Conservation (phyloP, 768 basidiomycete species). For the Lactarius psammicola region DNA sequence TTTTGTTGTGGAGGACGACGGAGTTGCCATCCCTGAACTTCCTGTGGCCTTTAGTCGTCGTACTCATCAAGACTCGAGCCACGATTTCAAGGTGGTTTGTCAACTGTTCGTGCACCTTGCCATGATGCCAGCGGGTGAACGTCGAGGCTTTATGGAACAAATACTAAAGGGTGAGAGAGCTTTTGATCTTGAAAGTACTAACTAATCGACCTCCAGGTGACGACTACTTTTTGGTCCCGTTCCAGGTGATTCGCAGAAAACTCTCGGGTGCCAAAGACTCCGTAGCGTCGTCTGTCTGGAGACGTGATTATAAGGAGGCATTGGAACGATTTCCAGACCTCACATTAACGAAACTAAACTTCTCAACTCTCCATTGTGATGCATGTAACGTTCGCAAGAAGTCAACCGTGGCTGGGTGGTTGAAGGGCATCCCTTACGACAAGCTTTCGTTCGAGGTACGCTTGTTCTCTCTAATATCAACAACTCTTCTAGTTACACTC, state of each 20-base stretch:
- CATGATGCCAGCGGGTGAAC: constrained; percentile 51
- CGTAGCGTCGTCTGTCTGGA: constrained; percentile 83
- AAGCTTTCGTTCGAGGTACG: constrained; percentile 62
- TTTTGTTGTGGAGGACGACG: constrained; percentile 61
- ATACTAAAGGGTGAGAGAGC: constrained; percentile 48
- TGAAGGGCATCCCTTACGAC: constrained; percentile 73
- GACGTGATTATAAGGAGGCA: constrained; percentile 58
- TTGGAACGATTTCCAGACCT: constrained; percentile 70
- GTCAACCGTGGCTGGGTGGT: constrained; percentile 59
- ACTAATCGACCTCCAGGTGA: constrained; percentile 42
- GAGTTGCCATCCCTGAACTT: constrained; percentile 44
- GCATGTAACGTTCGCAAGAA: constrained; percentile 76
- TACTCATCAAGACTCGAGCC: constrained; percentile 67
- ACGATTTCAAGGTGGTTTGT: constrained; percentile 85
- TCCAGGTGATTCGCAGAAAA: constrained; percentile 65
- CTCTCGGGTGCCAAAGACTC: constrained; percentile 69
- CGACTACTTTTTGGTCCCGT: constrained; percentile 72
- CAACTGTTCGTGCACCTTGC: constrained; percentile 86
- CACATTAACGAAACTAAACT: constrained; percentile 50
- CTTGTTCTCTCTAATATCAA: constrained; percentile 8
- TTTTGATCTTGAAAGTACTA: neutral
- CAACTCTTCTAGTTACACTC: neutral
- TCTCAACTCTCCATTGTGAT: constrained; percentile 66
- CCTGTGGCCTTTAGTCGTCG: constrained; percentile 81
- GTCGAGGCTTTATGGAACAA: constrained; percentile 54